Base-by-base conservation (phyloP, 2,329 filamentous ascomycete genomes). In the Furcasterigmium furcatum region DNA sequence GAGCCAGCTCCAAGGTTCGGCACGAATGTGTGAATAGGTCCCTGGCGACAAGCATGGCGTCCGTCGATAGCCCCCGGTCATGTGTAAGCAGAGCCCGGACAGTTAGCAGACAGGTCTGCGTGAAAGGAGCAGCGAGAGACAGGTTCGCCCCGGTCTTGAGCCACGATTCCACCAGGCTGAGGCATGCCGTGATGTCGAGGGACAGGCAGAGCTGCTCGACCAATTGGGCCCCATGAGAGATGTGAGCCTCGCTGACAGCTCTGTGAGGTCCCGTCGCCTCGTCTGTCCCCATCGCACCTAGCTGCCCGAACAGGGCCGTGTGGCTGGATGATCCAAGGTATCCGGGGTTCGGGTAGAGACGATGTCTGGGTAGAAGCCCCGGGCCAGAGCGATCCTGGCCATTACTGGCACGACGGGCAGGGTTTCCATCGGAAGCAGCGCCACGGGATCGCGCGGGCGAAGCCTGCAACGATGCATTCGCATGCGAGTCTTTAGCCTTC, bases 291-390 rank as follows among this genome's bases (percentile, higher is more conserved):
- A 47, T 42, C 35, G 46, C n/a, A n/a, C n/a, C n/a, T n/a, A n/a
- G n/a, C n/a, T n/a, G 44, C n/a, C 44, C 45, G 29, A 53, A 50
- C n/a, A 53, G 25, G 4, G 46, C 47, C 24, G 41, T 48, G 46
- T 52, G 51, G 44, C 52, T 53, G 12, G 48, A 56, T 5, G 49
- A 44, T 1, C 56, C 56, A 2, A 57, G 45, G 38, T 51, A 56
- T 10, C 56, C 56, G 2, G 55, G 55, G 38, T 58, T 57, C 4
- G 55, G 55, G 29, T 56, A 56, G 24, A n/a, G 34, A 21, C 27
- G 22, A 35, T 38, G 40, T 39, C 39, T 35, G n/a, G 24, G 39
- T 32, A 43, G 18, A 12, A 40, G 22, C 13, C 43, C 43, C 40
- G 44, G 12, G 5, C 30, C 30, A 16, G 30, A 32, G 30, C 30